Conservation (phyloP, 768 basidiomycete species). For the Leccinum variicolor region DNA sequence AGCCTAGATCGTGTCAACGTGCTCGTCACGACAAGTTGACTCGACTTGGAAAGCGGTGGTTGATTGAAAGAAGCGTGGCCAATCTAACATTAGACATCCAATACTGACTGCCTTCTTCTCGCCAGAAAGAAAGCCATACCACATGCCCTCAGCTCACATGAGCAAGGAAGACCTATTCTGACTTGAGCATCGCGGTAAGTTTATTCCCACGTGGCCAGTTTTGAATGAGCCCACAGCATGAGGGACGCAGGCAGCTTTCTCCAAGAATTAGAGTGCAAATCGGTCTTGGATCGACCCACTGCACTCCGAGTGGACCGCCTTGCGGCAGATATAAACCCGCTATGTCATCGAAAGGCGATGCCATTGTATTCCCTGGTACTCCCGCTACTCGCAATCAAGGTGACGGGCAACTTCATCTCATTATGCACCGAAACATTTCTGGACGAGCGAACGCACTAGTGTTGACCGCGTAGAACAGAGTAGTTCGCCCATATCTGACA, state of each 20-base stretch:
- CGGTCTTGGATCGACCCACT: neutral
- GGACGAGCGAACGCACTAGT: neutral
- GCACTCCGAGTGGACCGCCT: neutral
- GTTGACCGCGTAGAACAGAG: neutral
- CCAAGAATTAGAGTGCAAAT: neutral
- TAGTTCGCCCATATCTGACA: neutral
- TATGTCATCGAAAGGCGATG: neutral
- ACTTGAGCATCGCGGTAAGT: constrained; percentile 8
- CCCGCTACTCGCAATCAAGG: too few species aligned
- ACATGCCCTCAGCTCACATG: constrained; percentile 12
- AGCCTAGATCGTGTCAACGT: constrained; percentile 5
- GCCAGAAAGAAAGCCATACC: neutral
- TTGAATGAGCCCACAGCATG: neutral
- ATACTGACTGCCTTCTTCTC: neutral
- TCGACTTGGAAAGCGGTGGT: constrained; percentile 3
- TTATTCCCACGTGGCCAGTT: neutral
- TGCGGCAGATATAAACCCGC: neutral
- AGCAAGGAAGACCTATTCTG: neutral
- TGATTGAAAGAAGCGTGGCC: constrained; percentile 7
- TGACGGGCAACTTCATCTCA: neutral
- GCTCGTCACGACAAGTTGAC: constrained; percentile 8
- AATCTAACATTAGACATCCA: constrained; percentile 1
- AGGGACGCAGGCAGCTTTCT: neutral
- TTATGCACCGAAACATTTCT: neutral
- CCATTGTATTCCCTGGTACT: too few species aligned